These are phyloP conservation scores for Melampsora larici-populina DNA, from an alignment of 1,284 basidiomycete species.

Conservation along the genomic window DNA sequence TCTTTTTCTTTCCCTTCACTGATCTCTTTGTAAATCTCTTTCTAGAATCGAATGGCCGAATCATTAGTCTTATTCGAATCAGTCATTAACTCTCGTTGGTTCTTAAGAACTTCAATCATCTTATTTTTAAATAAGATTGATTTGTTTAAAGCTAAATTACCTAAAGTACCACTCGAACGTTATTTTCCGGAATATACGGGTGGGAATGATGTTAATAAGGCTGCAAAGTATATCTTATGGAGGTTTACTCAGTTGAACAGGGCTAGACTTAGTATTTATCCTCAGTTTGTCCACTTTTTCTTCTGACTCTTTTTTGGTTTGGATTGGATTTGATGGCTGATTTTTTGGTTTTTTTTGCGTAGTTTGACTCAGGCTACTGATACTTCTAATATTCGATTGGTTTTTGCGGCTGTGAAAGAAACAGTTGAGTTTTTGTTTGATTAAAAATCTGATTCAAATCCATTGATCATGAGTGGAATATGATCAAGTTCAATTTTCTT, in stretches of 20 bases:
- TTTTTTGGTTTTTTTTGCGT: slow-evolving; percentile 49
- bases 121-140: slow-evolving; percentile 94
- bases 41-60: slow-evolving; percentile 92
- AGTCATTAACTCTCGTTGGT: slow-evolving; percentile 98
- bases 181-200: slow-evolving; percentile 95
- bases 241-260: slow-evolving; percentile 92
- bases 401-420: slow-evolving; percentile 96
- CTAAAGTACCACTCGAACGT: slow-evolving; percentile 76
- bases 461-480: too few species aligned
- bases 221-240: slow-evolving; percentile 96
- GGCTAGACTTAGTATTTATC: slow-evolving; percentile 80
- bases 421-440: slow-evolving; percentile 55
- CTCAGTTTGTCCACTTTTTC: slow-evolving; percentile 59
- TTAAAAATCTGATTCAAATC: too few species aligned
- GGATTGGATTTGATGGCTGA: background rate
- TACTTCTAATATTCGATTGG: slow-evolving; percentile 69
- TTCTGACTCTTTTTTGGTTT: background rate
- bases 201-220: slow-evolving; percentile 92
- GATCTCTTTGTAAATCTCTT: slow-evolving; percentile 55
- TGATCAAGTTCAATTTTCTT: too few species aligned
- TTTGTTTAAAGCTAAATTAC: slow-evolving; percentile 87
- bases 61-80: slow-evolving; percentile 88
- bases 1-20: background rate
- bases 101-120: slow-evolving; percentile 85
- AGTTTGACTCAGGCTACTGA: slow-evolving; percentile 62